Percentiles rank a stretch among this genome's conserved stretches.
Conservation (phyloP, 129 eudicot species). For the Flaveria sonorensis region DNA sequence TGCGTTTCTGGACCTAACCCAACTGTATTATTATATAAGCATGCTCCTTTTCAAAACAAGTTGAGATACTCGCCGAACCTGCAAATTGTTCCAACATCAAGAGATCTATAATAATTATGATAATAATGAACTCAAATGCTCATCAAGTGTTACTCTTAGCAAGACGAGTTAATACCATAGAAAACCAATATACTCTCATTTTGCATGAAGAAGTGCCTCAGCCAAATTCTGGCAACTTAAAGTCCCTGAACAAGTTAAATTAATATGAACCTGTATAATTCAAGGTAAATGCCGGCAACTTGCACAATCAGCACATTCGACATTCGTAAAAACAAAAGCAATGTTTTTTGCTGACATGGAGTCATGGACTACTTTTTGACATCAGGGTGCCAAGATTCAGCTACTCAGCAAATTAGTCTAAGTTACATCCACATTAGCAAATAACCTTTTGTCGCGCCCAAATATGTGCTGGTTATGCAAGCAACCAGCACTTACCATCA, state of each 20-base stretch:
- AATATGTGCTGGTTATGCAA: not conserved
- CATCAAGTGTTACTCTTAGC: not conserved
- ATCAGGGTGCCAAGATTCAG: not conserved
- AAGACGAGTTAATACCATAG: not conserved
- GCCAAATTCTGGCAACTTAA: not conserved
- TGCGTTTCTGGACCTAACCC: conserved; percentile 72
- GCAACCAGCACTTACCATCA: not conserved
- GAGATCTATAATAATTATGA: not conserved
- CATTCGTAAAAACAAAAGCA: not conserved
- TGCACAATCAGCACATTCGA: not conserved
- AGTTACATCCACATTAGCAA: not conserved
- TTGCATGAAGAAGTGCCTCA: not conserved
- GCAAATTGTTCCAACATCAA: conserved; percentile 23
- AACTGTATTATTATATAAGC: conserved; percentile 67
- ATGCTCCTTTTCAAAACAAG: conserved; percentile 85
- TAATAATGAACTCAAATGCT: not conserved
- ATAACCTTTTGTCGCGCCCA: not conserved
- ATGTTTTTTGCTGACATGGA: not conserved
- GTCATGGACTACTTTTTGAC: not conserved
- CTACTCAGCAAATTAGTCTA: not conserved
- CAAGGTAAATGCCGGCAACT: not conserved
- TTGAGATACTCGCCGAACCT: conserved; percentile 93
- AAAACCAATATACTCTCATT: not conserved
- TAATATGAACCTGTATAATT: not conserved
- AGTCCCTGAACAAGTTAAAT: not conserved